A percentile compares a stretch with the other conserved stretches of the same genome.
phyloP scores from a whole-genome alignment of 202 grass and related monocot species.

The Zizania palustris region DNA sequence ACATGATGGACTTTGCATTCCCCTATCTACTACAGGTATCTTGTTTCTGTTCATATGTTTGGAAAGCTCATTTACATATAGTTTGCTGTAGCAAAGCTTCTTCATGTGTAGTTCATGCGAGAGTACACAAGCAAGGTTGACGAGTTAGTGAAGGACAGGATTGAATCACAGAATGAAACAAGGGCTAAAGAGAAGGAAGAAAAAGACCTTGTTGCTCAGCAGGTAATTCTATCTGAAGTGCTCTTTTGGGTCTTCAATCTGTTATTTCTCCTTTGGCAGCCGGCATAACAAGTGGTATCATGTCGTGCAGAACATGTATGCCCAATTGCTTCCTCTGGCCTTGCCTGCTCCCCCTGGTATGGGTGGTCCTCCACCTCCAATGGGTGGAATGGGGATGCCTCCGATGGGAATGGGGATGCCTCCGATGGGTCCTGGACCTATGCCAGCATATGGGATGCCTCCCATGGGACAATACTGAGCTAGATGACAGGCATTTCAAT shows the following conservation, averaged over 20 bases:
- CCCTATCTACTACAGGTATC: conserved; percentile 87
- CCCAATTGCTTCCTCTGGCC: conserved; percentile 86
- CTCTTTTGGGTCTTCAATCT: conserved; percentile 2
- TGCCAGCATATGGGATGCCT: conserved; percentile 64
- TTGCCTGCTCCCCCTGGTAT: conserved; percentile 87
- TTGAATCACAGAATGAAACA: conserved; percentile 77
- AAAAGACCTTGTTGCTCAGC: conserved; percentile 86
- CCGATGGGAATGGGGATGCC: conserved; percentile 42
- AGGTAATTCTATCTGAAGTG: conserved; percentile 49
- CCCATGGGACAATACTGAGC: conserved; percentile 79
- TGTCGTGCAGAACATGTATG: conserved; percentile 89
- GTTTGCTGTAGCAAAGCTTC: neutral
- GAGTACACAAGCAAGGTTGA: conserved; percentile 92
- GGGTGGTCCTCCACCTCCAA: conserved; percentile 61
- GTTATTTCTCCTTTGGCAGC: neutral
- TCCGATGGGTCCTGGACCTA: conserved; percentile 38
- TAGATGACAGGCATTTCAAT: conserved; percentile 12
- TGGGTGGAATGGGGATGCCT: conserved; percentile 88
- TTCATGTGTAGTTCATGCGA: conserved; percentile 68
- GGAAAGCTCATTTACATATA: neutral
- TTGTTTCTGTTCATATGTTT: conserved; percentile 20
- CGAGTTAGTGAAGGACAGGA: conserved; percentile 85
- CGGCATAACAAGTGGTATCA: conserved; percentile 34
- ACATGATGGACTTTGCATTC: conserved; percentile 96
- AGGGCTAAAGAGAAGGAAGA: conserved; percentile 88